Evolutionary conservation across 2,329 filamentous ascomycete genomes (phyloP).

Genomic region (Zymoseptoria ardabiliae): DNA sequence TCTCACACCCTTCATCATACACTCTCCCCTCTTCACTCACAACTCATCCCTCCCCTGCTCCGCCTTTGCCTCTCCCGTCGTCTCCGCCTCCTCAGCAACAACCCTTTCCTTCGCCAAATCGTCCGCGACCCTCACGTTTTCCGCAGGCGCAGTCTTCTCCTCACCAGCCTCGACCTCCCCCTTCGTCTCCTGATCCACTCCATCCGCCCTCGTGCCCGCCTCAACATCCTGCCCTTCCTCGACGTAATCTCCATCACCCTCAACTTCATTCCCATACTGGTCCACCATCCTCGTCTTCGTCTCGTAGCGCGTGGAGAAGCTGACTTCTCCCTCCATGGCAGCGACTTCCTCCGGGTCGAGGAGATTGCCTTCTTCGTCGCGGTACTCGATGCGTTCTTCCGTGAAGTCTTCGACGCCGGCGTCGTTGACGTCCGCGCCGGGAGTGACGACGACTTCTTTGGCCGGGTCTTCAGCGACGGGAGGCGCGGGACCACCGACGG

Average conservation of each 20-base stretch:
- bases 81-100: slow-evolving; percentile 26
- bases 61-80: slow-evolving; percentile 21
- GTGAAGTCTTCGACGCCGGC: slow-evolving; percentile 34
- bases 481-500: slow-evolving; percentile 26
- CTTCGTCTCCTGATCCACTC: slow-evolving; percentile 48
- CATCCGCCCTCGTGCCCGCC: slow-evolving; percentile 42
- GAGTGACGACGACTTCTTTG: slow-evolving; percentile 30
- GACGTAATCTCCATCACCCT: slow-evolving; percentile 32
- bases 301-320: slow-evolving; percentile 92
- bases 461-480: slow-evolving; percentile 31
- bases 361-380: slow-evolving; percentile 87
- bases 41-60: slow-evolving; percentile 20
- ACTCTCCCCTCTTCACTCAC: slow-evolving; percentile 3
- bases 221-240: slow-evolving; percentile 21
- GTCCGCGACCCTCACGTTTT: slow-evolving; percentile 31
- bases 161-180: slow-evolving; percentile 31
- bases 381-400: slow-evolving; percentile 86
- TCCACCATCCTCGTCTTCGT: slow-evolving; percentile 84
- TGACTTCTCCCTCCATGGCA: slow-evolving; percentile 81
- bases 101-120: slow-evolving; percentile 41
- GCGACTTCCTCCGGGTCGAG: slow-evolving; percentile 77
- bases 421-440: slow-evolving; percentile 11
- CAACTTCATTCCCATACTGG: slow-evolving; percentile 69
- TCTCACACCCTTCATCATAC: background rate
- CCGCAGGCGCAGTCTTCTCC: slow-evolving; percentile 35